Base-by-base conservation (phyloP, 2,329 filamentous ascomycete species). In the Aspergillus sp. region DNA sequence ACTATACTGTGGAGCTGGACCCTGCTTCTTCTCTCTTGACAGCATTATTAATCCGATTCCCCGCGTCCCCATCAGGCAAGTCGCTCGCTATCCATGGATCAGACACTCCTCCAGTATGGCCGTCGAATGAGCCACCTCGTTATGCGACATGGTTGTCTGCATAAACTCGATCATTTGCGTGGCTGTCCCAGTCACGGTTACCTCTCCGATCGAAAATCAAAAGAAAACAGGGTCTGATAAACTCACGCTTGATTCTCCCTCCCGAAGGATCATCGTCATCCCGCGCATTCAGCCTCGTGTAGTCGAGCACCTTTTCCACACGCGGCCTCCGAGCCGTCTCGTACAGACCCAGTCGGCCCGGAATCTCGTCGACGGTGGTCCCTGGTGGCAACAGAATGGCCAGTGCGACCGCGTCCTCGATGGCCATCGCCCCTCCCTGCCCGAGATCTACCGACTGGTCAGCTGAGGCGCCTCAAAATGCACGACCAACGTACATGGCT, bases 401-500 rank as follows among this genome's bases (percentile, higher is more conserved):
- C 7, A 76, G 64, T 3, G 68, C 68, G 1, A 71, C 61, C 0
- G 72, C 71, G 57, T 75, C 72, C 60, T 76, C 73, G 13, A 76
- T 70, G 6, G 72, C 73, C 72, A 74, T 74, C 1, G 69, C 69
- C 4, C 68, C 73, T 41, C 72, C 73, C 51, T 76, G 72, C 3
- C 72, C 72, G 64, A 73, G 69, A 38, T 69, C 70, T 71, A 49
- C 13, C 43, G 30, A 19, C 48, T 47, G 61, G 57, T 45, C 3
- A 45, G 34, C 34, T 41, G 34, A 15, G 34, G 11, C 7, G 25
- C 4, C 17, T 34, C 22, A 7, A 15, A 31, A 3, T 13, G 7
- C 23, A 8, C 1, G 9, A 15, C 3, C 1, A 13, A 54, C 54
- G 55, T 55, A 72, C 70, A 71, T 50, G 87, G 88, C 0, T 87